Base-by-base conservation (phyloP, 2,329 filamentous ascomycete species). In the Cladosporium cucumerinum region DNA sequence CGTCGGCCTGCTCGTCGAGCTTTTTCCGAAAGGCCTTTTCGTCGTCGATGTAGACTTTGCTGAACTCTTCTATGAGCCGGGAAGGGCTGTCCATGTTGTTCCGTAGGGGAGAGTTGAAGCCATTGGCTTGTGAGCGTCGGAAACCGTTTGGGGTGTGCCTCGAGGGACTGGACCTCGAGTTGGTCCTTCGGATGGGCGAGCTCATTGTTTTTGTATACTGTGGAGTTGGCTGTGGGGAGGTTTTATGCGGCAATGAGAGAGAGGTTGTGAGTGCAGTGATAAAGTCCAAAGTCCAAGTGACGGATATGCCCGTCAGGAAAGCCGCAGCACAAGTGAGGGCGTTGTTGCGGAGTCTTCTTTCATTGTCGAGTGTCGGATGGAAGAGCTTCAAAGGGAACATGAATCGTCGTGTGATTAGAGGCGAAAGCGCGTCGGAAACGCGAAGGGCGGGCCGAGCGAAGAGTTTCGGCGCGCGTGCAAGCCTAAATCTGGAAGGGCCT, bases 1-100 rank as follows among this genome's bases (percentile, higher is more conserved):
- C 87, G 39, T 85, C 83, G 34, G 85, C 82, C 60, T 87, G 84
- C 48, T 81, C 80, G 65, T 92, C 87, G 30, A 91, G 84, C 26
- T 81, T 83, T 25, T 86, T 83, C 49, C 86, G 81, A 66, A 85
- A 85, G 10, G 78, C 73, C 2, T 75, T 75, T 58, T 82, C 78
- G 10, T 76, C 76, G 32, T 77, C 74, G 61, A 79, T 74, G 61
- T 78, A 74, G n/a, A 81, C 72, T 61, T 77, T 72, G 61, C 76
- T 76, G 68, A 82, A 78, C 34, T 82, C 81, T 46, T 77, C 69
- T 12, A 76, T 68, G 21, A 80, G 59, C 6, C 66, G 68, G 11
- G 70, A 66, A 7, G 69, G 70, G 30, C 66, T 70, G 60, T 62
- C 60, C 12, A 26, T 30, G 60, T 23, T 62, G 55, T 52, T 59